Evolutionary conservation across 2,329 filamentous ascomycete species (phyloP), one percentile per base, ranked within the genome.

Genomic region (Cadophora luteo-olivacea): DNA sequence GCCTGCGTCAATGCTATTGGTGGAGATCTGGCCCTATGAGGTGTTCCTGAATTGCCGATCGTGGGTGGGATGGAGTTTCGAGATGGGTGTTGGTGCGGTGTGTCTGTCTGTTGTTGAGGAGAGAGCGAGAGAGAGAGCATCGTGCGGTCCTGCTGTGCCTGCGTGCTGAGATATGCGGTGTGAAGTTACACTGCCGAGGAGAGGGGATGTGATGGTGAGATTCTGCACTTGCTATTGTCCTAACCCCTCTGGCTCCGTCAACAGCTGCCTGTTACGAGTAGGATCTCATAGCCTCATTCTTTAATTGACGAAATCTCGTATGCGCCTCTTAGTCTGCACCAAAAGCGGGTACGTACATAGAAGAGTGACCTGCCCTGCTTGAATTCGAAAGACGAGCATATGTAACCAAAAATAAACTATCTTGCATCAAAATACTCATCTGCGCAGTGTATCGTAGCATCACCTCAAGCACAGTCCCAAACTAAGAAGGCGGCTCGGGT

Each of bases 41-140:
- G 41, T 61, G 58, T 61, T 45, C 58, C 36, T 61, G 58, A 61
- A 48, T 45, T 61, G 58, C 58, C 58, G 58, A 58, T 58, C 55
- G 6, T 29, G 25, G 52, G 16, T 32, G 51, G 51, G 24, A 19
- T 29, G 24, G 32, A 16, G 19, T 49, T 49, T 22, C 19, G 55
- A 33, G 32, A 41, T 38, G 55, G 55, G 22, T 12, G 29, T 22
- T 49, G 45, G 54, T 5, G 32, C n/a, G 16, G 16, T 3, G 4
- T 19, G 41, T 45, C 16, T 3, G 7, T 9, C 38, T 16, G 14
- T n/a, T 57, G 14, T 5, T 16, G 29, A 33, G 55, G 33, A 24
- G 32, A 36, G 12, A 19, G 29, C 12, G 9, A 9, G 19, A n/a
- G n/a, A 29, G 29, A 29, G 5, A 29, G 29, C 29, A 3, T 29